A percentile compares a stretch with the other conserved stretches of the same genome.
Conservation (phyloP, 2,329 filamentous ascomycete genomes). For the Amauroascus verrucosus region DNA sequence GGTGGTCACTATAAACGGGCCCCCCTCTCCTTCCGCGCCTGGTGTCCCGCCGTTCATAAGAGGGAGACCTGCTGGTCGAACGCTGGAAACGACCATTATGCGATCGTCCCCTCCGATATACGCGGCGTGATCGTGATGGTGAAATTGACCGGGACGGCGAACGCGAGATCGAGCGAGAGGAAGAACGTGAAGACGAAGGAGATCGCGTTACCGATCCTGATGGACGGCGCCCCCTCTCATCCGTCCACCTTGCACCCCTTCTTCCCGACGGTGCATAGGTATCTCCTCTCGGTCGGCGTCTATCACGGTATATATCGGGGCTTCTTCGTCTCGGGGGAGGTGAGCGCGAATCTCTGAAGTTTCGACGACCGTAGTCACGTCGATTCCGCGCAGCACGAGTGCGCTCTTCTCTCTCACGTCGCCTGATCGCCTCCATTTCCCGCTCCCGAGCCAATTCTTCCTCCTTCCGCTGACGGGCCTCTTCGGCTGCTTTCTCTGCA, state of each 20-base stretch:
- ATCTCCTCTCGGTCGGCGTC: conserved; percentile 44
- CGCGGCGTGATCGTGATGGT: conserved; percentile 21
- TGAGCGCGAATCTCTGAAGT: conserved; percentile 42
- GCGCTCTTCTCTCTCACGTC: conserved; percentile 39
- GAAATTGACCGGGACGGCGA: conserved; percentile 22
- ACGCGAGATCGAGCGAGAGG: conserved; percentile 25
- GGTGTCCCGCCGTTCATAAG: conserved; percentile 29
- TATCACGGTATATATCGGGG: conserved; percentile 37
- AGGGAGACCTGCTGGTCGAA: conserved; percentile 31
- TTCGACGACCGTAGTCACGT: conserved; percentile 41
- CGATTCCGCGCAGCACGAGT: conserved; percentile 30
- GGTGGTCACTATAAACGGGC: conserved; percentile 32
- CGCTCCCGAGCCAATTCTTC: conserved; percentile 61
- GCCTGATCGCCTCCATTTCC: conserved; percentile 57
- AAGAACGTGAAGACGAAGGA: conserved; percentile 25
- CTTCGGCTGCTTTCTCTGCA: conserved; percentile 69
- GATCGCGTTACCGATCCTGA: conserved; percentile 28
- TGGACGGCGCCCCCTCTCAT: conserved; percentile 31
- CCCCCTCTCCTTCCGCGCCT: conserved; percentile 30
- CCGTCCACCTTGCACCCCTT: conserved; percentile 24
- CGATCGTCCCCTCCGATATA: conserved; percentile 20
- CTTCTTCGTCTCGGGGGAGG: conserved; percentile 43
- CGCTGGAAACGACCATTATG: conserved; percentile 27
- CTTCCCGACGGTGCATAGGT: conserved; percentile 45
- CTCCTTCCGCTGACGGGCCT: conserved; percentile 60